Percentiles rank a stretch among this genome's conserved stretches.
These are phyloP conservation scores for Daldinia grandis DNA, from an alignment of 495 filamentous ascomycete species.

Conservation along the genomic window DNA sequence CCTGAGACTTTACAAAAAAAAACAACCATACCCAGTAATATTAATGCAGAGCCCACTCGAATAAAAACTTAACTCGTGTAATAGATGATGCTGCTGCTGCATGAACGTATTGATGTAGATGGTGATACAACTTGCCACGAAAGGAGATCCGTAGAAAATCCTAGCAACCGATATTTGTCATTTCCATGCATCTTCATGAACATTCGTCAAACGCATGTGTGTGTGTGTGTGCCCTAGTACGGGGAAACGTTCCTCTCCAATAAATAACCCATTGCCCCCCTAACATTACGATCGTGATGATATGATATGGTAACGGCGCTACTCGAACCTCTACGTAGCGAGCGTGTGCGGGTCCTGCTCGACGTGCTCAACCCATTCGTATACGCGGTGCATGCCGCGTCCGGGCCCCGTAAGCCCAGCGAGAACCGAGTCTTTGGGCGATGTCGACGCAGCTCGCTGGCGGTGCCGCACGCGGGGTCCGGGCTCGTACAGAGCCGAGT, in stretches of 20 bases:
- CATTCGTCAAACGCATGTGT: constrained; percentile 13
- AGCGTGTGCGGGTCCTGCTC: constrained; percentile 44
- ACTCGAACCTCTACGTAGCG: constrained; percentile 12
- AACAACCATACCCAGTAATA: constrained; percentile 28
- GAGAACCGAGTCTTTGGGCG: constrained; percentile 51
- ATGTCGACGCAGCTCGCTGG: constrained; percentile 29
- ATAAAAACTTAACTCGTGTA: constrained; percentile 12
- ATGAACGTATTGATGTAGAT: constrained; percentile 25
- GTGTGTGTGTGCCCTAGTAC: background rate
- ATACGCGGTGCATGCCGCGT: constrained; percentile 56
- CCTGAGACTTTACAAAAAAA: constrained; percentile 28
- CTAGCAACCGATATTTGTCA: constrained; percentile 14
- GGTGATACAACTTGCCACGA: constrained; percentile 38
- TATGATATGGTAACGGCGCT: too few relatives aligned
- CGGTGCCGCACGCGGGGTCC: constrained; percentile 36
- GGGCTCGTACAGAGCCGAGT: constrained; percentile 32
- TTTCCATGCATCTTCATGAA: constrained; percentile 15
- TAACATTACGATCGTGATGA: constrained; percentile 15
- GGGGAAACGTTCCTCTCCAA: constrained; percentile 3
- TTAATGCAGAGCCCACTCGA: constrained; percentile 13
- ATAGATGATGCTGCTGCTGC: constrained; percentile 16
- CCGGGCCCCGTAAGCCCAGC: constrained; percentile 57
- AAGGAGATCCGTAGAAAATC: constrained; percentile 17
- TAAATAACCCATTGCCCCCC: constrained; percentile 8
- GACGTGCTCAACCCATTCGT: constrained; percentile 58